These are phyloP conservation scores for Vitis rupestris DNA, from an alignment of 164 flowering plant species.

Conservation along the genomic window DNA sequence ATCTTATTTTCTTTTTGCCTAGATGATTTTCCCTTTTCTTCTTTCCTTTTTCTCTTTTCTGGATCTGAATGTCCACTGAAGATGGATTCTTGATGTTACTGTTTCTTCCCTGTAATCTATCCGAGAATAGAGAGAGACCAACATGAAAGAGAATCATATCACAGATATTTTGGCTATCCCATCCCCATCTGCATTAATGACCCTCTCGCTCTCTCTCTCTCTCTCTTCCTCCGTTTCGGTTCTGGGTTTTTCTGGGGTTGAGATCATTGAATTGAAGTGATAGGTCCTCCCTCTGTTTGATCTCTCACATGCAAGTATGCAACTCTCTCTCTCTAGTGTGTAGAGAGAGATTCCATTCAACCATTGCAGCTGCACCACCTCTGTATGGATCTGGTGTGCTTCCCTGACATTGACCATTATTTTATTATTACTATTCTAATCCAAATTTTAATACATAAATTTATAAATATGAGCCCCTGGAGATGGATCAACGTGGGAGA, in stretches of 20 bases:
- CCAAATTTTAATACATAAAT: neutral
- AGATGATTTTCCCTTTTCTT: neutral
- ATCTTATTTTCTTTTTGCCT: neutral
- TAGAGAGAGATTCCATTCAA: conserved; percentile 30
- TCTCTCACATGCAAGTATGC: neutral
- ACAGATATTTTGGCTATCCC: neutral
- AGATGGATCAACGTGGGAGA: conserved; percentile 23
- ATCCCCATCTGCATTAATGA: neutral
- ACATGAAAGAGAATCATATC: conserved; percentile 2
- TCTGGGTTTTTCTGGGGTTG: conserved; percentile 10
- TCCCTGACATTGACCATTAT: conserved; percentile 19
- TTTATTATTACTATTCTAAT: neutral
- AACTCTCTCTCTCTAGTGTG: neutral
- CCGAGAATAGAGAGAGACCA: neutral
- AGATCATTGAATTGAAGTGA: conserved; percentile 10
- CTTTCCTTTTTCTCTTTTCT: neutral
- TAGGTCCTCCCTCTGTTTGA: conserved; percentile 1
- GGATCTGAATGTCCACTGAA: conserved; percentile 12
- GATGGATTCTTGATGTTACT: conserved; percentile 19
- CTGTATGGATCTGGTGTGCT: conserved; percentile 27
- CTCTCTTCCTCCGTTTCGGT: neutral
- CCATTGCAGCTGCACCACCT: conserved; percentile 17
- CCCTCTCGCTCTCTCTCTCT: neutral
- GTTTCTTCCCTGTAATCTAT: neutral
- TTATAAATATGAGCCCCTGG: neutral